phyloP scores from a whole-genome alignment of 2,329 filamentous ascomycete species.

The Aspergillus texensis region DNA sequence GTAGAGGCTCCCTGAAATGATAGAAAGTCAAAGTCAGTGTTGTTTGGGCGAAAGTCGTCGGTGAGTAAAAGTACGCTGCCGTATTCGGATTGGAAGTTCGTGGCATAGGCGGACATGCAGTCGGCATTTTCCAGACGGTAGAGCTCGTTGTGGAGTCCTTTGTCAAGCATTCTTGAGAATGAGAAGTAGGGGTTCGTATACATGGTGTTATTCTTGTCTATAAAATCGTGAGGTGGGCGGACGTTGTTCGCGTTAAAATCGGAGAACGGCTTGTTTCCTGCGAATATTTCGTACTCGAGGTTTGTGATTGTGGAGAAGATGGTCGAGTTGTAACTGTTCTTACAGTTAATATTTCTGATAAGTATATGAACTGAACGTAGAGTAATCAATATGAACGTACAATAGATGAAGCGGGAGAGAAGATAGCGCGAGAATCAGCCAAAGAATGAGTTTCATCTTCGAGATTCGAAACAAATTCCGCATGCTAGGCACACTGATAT shows the following conservation, averaged over 20 bases:
- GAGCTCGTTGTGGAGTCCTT: not conserved
- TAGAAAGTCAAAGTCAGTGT: not conserved
- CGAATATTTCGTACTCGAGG: slow-evolving; percentile 2
- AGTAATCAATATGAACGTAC: not conserved
- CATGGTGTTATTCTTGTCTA: not conserved
- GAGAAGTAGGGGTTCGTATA: not conserved
- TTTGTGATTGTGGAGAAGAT: not conserved
- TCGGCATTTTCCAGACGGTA: slow-evolving; percentile 1
- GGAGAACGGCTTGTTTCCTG: slow-evolving; percentile 1
- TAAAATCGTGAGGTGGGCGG: not conserved
- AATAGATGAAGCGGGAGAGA: slow-evolving; percentile 11
- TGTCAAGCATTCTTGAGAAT: not conserved
- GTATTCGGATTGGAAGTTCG: slow-evolving; percentile 1
- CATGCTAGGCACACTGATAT: slow-evolving; percentile 10
- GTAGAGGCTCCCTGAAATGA: not conserved
- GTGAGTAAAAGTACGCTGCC: slow-evolving; percentile 3
- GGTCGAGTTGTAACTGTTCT: not conserved
- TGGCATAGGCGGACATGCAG: slow-evolving; percentile 5
- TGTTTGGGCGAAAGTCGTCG: not conserved
- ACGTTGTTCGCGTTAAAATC: not conserved
- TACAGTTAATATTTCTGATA: not conserved
- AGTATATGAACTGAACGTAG: not conserved
- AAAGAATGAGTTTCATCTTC: not conserved
- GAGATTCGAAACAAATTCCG: not conserved
- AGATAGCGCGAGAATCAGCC: not conserved